Base-by-base conservation (phyloP, 1,284 basidiomycete species). In the Grifola frondosa region DNA sequence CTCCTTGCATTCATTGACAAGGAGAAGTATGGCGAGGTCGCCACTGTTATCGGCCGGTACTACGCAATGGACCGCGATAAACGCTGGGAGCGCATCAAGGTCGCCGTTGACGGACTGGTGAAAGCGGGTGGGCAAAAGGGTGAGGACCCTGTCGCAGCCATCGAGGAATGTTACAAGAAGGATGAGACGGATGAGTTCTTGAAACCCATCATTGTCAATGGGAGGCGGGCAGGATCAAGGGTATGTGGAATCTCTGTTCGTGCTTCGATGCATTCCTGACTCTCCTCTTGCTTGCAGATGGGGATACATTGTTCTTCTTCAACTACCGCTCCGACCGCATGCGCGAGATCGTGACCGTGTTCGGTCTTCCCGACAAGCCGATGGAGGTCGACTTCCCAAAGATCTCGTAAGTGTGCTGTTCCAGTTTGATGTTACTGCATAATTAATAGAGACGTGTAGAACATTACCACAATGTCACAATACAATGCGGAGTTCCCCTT, bases 51-150 rank as follows among this genome's bases (percentile, higher is more conserved):
- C 22, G 91, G 91, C 5, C 71, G 92, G 37, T 96, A 96, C 75
- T 96, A 94, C 57, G 92, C 91, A 30, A 95, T 95, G 92, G 92
- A 95, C 67, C 82, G 92, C 32, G 92, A 96, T 66, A 95, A 94
- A 75, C 81, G 92, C 44, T 95, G 92, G 91, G 92, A 96, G 63
- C 78, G 91, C 33, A 66, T 96, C 63, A 91, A 91, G 75, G 73
- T 91, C 48, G 91, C 91, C 8, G 75, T 94, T 4, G 91, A 95
- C 37, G 88, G 82, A 5, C 76, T 96, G 26, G 77, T 91, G 3
- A 73, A 78, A 37, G 91, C 90, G 6, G 77, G 74, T 46, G 89
- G 90, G 6, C 85, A 90, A 58, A 68, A 74, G 40, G 74, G 64
- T 5, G 67, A 81, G 35, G 82, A 84, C 36, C 68, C 79, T 4